Base-by-base conservation (phyloP, 2,329 filamentous ascomycete species). In the Atkinsonella hypoxylon region DNA sequence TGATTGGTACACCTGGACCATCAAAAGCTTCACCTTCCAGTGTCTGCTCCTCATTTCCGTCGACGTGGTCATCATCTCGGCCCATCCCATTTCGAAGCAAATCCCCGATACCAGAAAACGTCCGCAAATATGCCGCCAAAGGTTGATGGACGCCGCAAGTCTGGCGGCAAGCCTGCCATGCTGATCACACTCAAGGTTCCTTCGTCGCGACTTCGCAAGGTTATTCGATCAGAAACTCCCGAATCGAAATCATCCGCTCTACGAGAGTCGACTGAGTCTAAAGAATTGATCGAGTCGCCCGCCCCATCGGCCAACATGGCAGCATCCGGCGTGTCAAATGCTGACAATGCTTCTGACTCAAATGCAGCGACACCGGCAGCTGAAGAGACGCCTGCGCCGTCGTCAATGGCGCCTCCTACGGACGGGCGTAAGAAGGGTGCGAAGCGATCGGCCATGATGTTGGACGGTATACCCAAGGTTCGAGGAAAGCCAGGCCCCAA, bases 401-500 rank as follows among this genome's bases (percentile, higher is more conserved):
- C 72, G 6, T 65, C 66, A 54, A 83, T 83, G 79, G 78, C 74
- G 5, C 81, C 81, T 45, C 81, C 79, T 36, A 65, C 67, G 44
- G 77, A 81, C 50, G 81, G 75, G 7, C 70, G 75, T 12, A 89
- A 87, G 72, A 90, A 90, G 68, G 83, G 83, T 34, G 73, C 79
- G 34, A 85, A 89, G 66, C 79, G 84, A 57, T 78, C 80, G 20
- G 85, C 85, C 59, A 74, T 79, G 39, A 68, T 69, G 54, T 67
- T 70, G 65, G 87, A 90, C 56, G 75, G 73, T 34, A 63, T 72
- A 26, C 74, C 83, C n/a, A 89, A 87, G 67, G 75, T 83, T 50
- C 76, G 87, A 64, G 86, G 86, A 64, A 94, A 95, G 72, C 91
- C 93, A 7, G 91, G 91, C 7, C 91, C 91, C 0, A 97, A 96